Percentiles rank a stretch among this genome's conserved stretches.
These are phyloP conservation scores for Tuber microsphaerosporum DNA, from an alignment of 495 filamentous ascomycete genomes.

Conservation along the genomic window DNA sequence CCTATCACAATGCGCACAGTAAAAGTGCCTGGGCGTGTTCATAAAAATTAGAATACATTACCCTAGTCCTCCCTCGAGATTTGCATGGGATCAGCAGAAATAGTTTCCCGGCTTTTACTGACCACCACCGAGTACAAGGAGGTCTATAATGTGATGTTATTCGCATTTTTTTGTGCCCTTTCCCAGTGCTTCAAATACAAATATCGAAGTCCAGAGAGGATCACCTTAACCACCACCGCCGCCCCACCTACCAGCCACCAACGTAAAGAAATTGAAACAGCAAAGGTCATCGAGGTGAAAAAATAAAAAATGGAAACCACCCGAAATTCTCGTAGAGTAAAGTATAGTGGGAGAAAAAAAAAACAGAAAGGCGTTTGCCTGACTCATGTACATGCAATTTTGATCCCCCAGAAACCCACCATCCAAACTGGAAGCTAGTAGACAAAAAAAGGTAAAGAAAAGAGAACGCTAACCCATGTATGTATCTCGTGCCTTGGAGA, in stretches of 20 bases:
- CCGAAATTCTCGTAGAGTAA: neutral
- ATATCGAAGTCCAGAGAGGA: neutral
- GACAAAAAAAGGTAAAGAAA: slow-evolving; percentile 17
- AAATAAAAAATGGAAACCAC: neutral
- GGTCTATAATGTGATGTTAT: slow-evolving; percentile 5
- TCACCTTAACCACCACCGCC: neutral
- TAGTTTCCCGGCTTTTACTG: neutral
- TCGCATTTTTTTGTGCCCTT: neutral
- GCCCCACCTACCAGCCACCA: neutral
- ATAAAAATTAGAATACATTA: neutral
- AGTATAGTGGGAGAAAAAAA: neutral
- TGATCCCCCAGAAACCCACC: slow-evolving; percentile 6
- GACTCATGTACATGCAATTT: slow-evolving; percentile 1
- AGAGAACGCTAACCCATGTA: slow-evolving; percentile 14
- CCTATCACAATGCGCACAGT: neutral
- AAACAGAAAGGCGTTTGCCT: neutral
- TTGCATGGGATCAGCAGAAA: neutral
- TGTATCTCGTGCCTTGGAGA: neutral
- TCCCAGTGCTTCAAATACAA: neutral
- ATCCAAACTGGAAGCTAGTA: slow-evolving; percentile 21
- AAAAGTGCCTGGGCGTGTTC: neutral
- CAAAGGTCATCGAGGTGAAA: neutral
- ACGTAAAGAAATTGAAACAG: neutral
- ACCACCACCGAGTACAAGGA: neutral
- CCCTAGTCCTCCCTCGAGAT: neutral